Evolutionary conservation across 1,139 yeast species (phyloP).

Genomic region (Suhomyces atakaporum): DNA sequence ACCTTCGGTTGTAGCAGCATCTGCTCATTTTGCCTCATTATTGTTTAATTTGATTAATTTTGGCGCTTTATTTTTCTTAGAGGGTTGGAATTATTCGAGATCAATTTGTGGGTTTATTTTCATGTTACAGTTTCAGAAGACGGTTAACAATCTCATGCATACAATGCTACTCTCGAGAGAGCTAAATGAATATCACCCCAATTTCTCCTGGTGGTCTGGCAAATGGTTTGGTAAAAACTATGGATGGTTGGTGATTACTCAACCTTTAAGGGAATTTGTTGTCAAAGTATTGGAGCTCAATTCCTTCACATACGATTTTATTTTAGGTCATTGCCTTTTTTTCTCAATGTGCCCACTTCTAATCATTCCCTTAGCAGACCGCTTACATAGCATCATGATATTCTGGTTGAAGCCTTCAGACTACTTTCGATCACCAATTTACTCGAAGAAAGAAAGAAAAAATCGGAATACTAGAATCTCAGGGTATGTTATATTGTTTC

Average conservation of each 20-base stretch:
- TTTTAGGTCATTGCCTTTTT: slow-evolving; percentile 64
- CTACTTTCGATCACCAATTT: slow-evolving; percentile 29
- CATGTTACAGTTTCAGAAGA: slow-evolving; percentile 55
- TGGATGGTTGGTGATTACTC: slow-evolving; percentile 60
- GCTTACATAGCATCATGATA: slow-evolving; percentile 36
- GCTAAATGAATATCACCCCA: slow-evolving; percentile 53
- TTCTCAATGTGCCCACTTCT: slow-evolving; percentile 63
- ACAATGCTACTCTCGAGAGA: slow-evolving; percentile 56
- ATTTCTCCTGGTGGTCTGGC: slow-evolving; percentile 88
- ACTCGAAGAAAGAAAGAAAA: slow-evolving; percentile 23
- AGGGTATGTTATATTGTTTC: slow-evolving; percentile 21
- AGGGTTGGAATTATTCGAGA: slow-evolving; percentile 62
- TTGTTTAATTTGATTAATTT: slow-evolving; percentile 54
- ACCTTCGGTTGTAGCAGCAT: slow-evolving; percentile 46
- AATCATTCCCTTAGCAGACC: slow-evolving; percentile 62
- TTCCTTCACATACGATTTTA: slow-evolving; percentile 69
- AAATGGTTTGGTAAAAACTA: slow-evolving; percentile 64
- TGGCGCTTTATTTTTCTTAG: slow-evolving; percentile 62
- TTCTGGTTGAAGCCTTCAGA: slow-evolving; percentile 40
- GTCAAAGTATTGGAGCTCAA: slow-evolving; percentile 72
- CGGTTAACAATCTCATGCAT: slow-evolving; percentile 44
- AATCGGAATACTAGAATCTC: slow-evolving; percentile 17
- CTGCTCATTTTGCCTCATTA: slow-evolving; percentile 56
- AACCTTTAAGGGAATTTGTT: slow-evolving; percentile 66
- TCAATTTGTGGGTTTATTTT: slow-evolving; percentile 60